These are phyloP conservation scores for Salix dunnii DNA, from an alignment of 345 rosid species.

Conservation along the genomic window DNA sequence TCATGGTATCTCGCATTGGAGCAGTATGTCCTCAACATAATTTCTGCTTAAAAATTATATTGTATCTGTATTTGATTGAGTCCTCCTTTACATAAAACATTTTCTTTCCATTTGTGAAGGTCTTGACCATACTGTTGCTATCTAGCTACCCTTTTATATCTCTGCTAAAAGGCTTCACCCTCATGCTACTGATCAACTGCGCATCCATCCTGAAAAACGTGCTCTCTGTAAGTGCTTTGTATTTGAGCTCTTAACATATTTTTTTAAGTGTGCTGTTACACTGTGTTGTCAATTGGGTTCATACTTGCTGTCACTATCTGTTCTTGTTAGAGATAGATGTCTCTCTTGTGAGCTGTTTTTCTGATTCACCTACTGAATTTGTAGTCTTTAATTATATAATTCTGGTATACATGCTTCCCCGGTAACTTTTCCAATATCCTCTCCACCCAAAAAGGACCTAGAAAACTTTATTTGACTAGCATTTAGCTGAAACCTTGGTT, in stretches of 20 bases:
- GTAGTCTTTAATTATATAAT: no score
- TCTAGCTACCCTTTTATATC: slow-evolving; percentile 44
- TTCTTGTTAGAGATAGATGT: not conserved
- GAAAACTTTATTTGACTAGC: no score
- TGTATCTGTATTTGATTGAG: not conserved
- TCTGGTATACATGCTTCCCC: no score
- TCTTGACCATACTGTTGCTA: slow-evolving; percentile 37
- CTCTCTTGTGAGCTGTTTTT: not conserved
- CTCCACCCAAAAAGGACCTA: no score
- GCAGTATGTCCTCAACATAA: slow-evolving; percentile 30
- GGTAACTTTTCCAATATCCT: no score
- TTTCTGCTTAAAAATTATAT: not conserved
- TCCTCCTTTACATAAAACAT: not conserved
- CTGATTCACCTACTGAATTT: not conserved
- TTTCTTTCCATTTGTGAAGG: slow-evolving; percentile 25
- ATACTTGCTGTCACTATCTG: not conserved
- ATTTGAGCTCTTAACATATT: not conserved
- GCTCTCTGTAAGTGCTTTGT: slow-evolving; percentile 35
- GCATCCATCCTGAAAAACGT: slow-evolving; percentile 49
- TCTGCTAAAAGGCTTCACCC: slow-evolving; percentile 32
- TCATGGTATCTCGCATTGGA: slow-evolving; percentile 40
- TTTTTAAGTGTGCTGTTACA: not conserved
- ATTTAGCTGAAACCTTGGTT: no score
- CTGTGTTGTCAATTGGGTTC: not conserved
- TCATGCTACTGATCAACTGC: slow-evolving; percentile 30